Evolutionary conservation across 2,329 filamentous ascomycete genomes (phyloP).

Genomic region (Trichoderma pleuroti): DNA sequence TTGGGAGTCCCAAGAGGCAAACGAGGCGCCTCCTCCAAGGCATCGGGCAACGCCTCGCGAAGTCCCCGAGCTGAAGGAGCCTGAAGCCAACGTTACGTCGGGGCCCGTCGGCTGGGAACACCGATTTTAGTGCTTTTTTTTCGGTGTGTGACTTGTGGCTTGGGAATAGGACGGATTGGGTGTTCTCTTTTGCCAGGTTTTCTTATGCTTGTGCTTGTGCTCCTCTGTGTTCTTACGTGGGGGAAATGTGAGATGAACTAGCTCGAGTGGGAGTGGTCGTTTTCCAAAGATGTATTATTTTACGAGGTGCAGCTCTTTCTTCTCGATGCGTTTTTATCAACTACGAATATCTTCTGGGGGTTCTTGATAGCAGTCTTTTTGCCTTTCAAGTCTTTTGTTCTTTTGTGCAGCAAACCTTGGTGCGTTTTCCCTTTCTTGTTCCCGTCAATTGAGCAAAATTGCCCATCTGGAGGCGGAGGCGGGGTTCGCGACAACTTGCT

Average conservation of each 20-base stretch:
- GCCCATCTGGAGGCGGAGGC: background rate
- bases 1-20: background rate
- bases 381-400: background rate
- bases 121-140: background rate
- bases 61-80: background rate
- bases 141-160: background rate
- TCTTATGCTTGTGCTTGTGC: background rate
- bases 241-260: background rate
- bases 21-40: background rate
- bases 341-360: background rate
- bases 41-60: background rate
- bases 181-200: background rate
- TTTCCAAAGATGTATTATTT: background rate
- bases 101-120: background rate
- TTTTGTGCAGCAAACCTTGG: background rate
- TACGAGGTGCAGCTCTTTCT: background rate
- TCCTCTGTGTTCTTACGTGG: background rate
- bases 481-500: background rate
- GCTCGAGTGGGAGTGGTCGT: background rate
- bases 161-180: background rate
- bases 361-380: background rate
- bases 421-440: background rate
- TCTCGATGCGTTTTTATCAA: background rate
- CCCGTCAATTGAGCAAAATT: background rate
- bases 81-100: conserved; percentile 10